Base-by-base conservation (phyloP, 352 stramenopile species). In the Pythium monospermum region DNA sequence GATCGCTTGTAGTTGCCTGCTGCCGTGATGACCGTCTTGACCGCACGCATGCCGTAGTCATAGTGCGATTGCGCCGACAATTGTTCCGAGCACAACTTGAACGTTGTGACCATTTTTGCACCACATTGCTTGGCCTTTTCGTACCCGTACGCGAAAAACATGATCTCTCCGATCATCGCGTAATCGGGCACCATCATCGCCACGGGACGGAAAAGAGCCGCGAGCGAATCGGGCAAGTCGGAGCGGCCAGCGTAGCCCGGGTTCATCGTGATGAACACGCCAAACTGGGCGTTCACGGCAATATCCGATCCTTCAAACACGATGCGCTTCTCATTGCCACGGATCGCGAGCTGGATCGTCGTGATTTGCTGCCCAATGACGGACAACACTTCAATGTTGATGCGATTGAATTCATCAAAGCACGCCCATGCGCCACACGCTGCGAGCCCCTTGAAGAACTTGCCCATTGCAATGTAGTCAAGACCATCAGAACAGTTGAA, bases 181-280 rank as follows among this genome's bases (percentile, higher is more conserved):
- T 98, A 98, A 62, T 98, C 91, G 0, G 92, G 92, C 18, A 98
- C 92, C 94, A 98, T 98, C 94, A 98, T 98, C 4, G 94, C 94
- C 22, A 98, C 94, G 0, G 94, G 94, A 19, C 94, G 81, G 54
- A 98, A 98, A 2, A 98, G 59, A 8, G 93, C 94, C 28, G 96
- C 92, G 4, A 98, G 72, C 15, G 97, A 98, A 59, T 98, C 94
- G 0, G 94, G 94, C 10, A 98, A 68, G 47, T 98, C 94, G 0
- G 88, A 96, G 5, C 94, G 87, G 11, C 94, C 94, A 16, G 94
- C 94, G 58, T 98, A 98, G 5, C 83, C 92, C 2, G 92, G 92
- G 66, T 98, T 98, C 92, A 98, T 98, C 0, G 92, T 98, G 54
- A 98, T 97, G 55, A 97, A 98, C 4, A 97, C 89, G 1, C 85